A percentile compares a stretch with the other conserved stretches of the same genome.
These are phyloP conservation scores for Lactarius tabidus DNA, from an alignment of 768 basidiomycete genomes.

Conservation along the genomic window DNA sequence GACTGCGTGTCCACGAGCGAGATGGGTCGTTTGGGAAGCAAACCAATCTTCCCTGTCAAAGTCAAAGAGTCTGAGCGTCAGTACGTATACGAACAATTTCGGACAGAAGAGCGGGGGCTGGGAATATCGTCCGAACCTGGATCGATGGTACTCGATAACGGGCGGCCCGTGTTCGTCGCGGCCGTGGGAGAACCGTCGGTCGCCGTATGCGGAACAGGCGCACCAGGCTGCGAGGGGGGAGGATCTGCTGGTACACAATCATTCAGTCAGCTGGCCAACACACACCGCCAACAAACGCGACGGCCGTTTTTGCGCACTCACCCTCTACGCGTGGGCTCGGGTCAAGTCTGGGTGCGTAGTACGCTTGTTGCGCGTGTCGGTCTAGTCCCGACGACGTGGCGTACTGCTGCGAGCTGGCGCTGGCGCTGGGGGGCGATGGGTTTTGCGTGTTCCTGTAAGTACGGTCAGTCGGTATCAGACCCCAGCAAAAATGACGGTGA, in stretches of 20 bases:
- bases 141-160: conserved; percentile 18
- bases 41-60: conserved; percentile 26
- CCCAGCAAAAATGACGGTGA: neutral
- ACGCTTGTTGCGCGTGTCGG: conserved; percentile 22
- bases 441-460: conserved; percentile 13
- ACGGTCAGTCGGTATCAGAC: neutral
- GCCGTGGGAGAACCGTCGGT: neutral
- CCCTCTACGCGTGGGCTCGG: neutral
- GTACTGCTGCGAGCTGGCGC: neutral
- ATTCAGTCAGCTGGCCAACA: neutral
- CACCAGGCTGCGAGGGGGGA: neutral
- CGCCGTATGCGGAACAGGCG: neutral
- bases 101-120: neutral
- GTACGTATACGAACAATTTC: neutral
- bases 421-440: neutral
- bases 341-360: conserved; percentile 19
- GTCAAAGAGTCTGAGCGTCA: neutral
- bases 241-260: neutral
- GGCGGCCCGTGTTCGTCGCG: conserved; percentile 11
- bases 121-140: conserved; percentile 12
- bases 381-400: conserved; percentile 5
- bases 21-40: conserved; percentile 31
- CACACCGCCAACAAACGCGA: neutral
- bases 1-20: conserved; percentile 23
- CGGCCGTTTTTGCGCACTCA: neutral